Percentiles rank a stretch among this genome's conserved stretches.
Conservation (phyloP, 2,329 filamentous ascomycete species). For the Beauveria bassiana region DNA sequence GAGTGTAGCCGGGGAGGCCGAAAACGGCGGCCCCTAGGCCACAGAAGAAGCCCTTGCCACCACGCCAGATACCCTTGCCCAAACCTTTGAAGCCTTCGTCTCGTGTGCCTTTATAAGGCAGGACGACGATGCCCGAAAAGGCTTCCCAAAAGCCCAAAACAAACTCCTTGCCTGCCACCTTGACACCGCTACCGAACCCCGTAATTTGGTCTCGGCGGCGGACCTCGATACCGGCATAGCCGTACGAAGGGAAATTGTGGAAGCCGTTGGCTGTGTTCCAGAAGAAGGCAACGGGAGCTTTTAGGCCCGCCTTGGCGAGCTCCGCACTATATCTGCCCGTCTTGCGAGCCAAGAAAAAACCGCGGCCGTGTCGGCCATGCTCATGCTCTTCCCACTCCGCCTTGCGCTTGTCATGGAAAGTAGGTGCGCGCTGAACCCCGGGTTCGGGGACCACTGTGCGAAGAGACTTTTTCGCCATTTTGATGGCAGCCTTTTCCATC, state of each 20-base stretch:
- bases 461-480: slow-evolving; percentile 25
- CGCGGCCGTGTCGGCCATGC: slow-evolving; percentile 19
- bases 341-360: slow-evolving; percentile 21
- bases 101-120: slow-evolving; percentile 55
- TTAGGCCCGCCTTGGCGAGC: slow-evolving; percentile 53
- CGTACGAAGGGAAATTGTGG: slow-evolving; percentile 64
- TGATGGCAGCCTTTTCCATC: slow-evolving; percentile 23
- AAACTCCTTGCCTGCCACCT: slow-evolving; percentile 58
- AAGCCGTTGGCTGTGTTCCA: slow-evolving; percentile 64
- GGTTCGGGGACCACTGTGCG: slow-evolving; percentile 38
- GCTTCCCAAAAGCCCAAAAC: slow-evolving; percentile 60
- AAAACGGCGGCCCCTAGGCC: slow-evolving; percentile 30
- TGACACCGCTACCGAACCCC: slow-evolving; percentile 50
- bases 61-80: slow-evolving; percentile 48
- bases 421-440: slow-evolving; percentile 12
- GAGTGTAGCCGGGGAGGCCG: slow-evolving; percentile 31
- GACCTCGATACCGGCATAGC: slow-evolving; percentile 55
- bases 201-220: slow-evolving; percentile 59
- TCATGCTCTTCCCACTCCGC: slow-evolving; percentile 20
- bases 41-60: slow-evolving; percentile 34
- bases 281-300: slow-evolving; percentile 60
- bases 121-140: slow-evolving; percentile 56
- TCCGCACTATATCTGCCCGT: slow-evolving; percentile 51
- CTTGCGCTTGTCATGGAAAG: slow-evolving; percentile 18
- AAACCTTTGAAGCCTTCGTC: slow-evolving; percentile 55